Evolutionary conservation across 257 asterid species (phyloP).

Genomic region (Eustoma russellianum): DNA sequence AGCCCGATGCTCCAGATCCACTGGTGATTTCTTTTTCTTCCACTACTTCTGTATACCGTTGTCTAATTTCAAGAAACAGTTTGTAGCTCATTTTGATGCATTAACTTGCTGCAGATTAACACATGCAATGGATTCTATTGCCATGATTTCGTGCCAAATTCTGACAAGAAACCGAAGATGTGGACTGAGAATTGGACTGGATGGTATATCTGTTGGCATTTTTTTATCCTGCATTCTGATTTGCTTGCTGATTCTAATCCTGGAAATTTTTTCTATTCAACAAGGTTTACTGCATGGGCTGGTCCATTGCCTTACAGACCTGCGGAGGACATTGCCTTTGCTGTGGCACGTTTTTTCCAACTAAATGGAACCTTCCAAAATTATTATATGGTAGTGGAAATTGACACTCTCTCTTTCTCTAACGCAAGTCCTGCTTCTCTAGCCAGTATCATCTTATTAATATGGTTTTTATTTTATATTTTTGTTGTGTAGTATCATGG

Average conservation of each 20-base stretch:
- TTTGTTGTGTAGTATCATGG: conserved; percentile 70
- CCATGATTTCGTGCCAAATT: conserved; percentile 81
- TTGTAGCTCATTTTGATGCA: too few relatives aligned
- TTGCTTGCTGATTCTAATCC: background rate
- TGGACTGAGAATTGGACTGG: conserved; percentile 99
- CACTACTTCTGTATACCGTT: background rate
- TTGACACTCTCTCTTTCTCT: too few relatives aligned
- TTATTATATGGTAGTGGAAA: conserved; percentile 67
- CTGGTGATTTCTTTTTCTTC: conserved; percentile 33
- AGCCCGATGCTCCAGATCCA: conserved; percentile 79
- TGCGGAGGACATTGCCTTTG: conserved; percentile 75
- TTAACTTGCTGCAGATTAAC: conserved; percentile 43
- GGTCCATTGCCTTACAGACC: conserved; percentile 74
- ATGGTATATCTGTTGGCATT: conserved; percentile 42
- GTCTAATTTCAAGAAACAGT: too few relatives aligned
- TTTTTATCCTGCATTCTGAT: background rate
- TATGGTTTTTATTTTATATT: background rate
- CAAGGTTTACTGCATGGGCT: conserved; percentile 72
- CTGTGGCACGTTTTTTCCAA: conserved; percentile 90
- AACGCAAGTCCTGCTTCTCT: too few relatives aligned
- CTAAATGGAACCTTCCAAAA: conserved; percentile 92
- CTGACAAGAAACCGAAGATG: conserved; percentile 67
- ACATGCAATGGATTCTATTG: conserved; percentile 94
- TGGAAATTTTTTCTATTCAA: background rate
- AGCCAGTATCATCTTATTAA: background rate